Percentiles rank a stretch among this genome's conserved stretches.
Conservation (phyloP, 148 eudicot species). For the Dysphania ambrosioides region DNA sequence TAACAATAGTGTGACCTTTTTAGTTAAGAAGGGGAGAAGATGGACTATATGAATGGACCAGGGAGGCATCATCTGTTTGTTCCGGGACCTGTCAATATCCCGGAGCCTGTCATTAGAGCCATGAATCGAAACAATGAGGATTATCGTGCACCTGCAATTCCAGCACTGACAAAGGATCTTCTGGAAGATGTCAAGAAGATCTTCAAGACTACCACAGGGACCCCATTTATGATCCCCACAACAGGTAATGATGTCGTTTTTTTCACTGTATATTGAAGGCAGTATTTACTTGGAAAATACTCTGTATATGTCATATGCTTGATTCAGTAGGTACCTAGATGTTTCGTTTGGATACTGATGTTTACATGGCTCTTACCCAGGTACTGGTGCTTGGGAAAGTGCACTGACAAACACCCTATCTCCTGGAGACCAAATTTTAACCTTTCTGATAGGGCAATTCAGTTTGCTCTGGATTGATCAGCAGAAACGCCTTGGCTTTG, state of each 20-base stretch:
- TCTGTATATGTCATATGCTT: not conserved
- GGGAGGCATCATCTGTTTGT: conserved; percentile 95
- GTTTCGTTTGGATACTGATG: not conserved
- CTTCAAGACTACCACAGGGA: conserved; percentile 86
- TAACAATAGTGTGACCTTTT: not conserved
- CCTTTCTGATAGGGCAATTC: conserved; percentile 94
- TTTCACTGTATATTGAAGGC: not conserved
- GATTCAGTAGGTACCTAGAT: not conserved
- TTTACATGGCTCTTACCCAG: conserved; percentile 31
- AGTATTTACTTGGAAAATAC: not conserved
- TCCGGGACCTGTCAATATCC: conserved; percentile 98
- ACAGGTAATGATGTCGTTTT: conserved; percentile 50
- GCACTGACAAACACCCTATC: conserved; percentile 95
- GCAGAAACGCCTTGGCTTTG: conserved; percentile 86
- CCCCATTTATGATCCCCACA: conserved; percentile 86
- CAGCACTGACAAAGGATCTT: conserved; percentile 71
- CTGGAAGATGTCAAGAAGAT: conserved; percentile 97
- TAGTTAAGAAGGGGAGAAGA: conserved; percentile 31
- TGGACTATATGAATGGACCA: conserved; percentile 81
- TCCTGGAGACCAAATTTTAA: conserved; percentile 78
- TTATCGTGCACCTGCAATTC: conserved; percentile 95
- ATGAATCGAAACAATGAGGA: conserved; percentile 99
- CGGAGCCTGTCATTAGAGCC: conserved; percentile 86
- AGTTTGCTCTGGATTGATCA: conserved; percentile 99
- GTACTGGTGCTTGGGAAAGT: conserved; percentile 99